These are phyloP conservation scores for Boletales sp. DNA, from an alignment of 768 basidiomycete species.

Conservation along the genomic window DNA sequence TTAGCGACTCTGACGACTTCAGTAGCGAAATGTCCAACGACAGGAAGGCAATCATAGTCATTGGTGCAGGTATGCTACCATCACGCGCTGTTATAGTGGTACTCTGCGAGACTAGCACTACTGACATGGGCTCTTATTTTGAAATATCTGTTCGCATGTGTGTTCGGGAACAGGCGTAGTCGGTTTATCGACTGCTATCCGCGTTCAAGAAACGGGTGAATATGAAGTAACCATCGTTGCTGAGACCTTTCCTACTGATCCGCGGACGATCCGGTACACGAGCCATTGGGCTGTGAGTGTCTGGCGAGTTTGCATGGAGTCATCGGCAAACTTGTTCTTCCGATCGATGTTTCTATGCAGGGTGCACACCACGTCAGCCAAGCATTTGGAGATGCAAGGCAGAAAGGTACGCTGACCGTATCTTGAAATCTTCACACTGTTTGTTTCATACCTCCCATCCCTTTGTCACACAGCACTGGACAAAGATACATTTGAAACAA, in stretches of 20 bases:
- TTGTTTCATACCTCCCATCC: background rate
- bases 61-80: slow-evolving; percentile 37
- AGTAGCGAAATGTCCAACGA: slow-evolving; percentile 10
- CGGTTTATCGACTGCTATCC: slow-evolving; percentile 73
- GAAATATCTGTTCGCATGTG: background rate
- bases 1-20: too few species aligned
- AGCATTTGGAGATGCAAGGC: slow-evolving; percentile 46
- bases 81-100: too few species aligned
- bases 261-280: slow-evolving; percentile 70
- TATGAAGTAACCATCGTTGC: slow-evolving; percentile 70
- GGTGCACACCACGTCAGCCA: slow-evolving; percentile 78
- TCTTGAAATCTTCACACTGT: too few species aligned
- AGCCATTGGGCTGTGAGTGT: slow-evolving; percentile 76
- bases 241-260: slow-evolving; percentile 68
- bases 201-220: slow-evolving; percentile 57
- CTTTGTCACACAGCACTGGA: slow-evolving; percentile 51
- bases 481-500: slow-evolving; percentile 65
- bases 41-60: slow-evolving; percentile 31
- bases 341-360: slow-evolving; percentile 33
- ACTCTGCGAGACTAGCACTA: background rate
- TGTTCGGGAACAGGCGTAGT: slow-evolving; percentile 54
- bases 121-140: background rate
- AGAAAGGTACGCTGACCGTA: slow-evolving; percentile 44
- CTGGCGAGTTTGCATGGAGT: background rate
- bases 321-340: background rate